A percentile compares a stretch with the other conserved stretches of the same genome.
Evolutionary conservation across 345 rosid genomes (phyloP).

Genomic region (Salix brachista): DNA sequence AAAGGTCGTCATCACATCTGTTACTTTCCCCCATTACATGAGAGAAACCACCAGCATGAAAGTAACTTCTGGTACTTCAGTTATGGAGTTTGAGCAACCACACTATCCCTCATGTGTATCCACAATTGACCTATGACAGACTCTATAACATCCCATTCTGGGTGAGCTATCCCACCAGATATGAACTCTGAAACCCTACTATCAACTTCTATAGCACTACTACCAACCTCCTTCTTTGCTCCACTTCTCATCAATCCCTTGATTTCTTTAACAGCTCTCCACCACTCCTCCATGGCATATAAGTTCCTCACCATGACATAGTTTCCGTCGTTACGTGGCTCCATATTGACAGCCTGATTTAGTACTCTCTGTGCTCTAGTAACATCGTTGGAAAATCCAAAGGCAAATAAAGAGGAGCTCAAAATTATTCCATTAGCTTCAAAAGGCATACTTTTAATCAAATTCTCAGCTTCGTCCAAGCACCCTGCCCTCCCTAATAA

Average conservation of each 20-base stretch:
- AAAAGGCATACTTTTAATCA: constrained; percentile 61
- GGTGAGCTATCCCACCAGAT: constrained; percentile 53
- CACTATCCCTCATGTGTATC: constrained; percentile 39
- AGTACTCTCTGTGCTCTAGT: constrained; percentile 47
- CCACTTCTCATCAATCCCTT: constrained; percentile 55
- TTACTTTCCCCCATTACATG: no score
- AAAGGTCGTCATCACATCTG: not conserved
- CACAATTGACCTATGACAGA: constrained; percentile 37
- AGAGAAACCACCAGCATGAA: no score
- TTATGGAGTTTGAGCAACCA: not conserved
- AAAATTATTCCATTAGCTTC: constrained; percentile 56
- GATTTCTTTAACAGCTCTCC: constrained; percentile 54
- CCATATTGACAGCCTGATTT: constrained; percentile 34
- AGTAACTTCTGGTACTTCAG: not conserved
- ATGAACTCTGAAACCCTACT: constrained; percentile 52
- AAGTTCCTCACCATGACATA: constrained; percentile 59
- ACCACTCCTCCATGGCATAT: constrained; percentile 58
- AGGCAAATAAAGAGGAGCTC: constrained; percentile 66
- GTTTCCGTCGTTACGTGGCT: constrained; percentile 59
- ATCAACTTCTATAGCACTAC: constrained; percentile 61
- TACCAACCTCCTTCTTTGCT: constrained; percentile 62
- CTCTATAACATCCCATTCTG: constrained; percentile 29
- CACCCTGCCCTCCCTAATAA: constrained; percentile 63
- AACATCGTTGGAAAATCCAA: constrained; percentile 50
- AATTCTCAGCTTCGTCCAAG: constrained; percentile 56